Base-by-base conservation (phyloP, 2,329 filamentous ascomycete genomes). In the Clarireedia hainanense region DNA sequence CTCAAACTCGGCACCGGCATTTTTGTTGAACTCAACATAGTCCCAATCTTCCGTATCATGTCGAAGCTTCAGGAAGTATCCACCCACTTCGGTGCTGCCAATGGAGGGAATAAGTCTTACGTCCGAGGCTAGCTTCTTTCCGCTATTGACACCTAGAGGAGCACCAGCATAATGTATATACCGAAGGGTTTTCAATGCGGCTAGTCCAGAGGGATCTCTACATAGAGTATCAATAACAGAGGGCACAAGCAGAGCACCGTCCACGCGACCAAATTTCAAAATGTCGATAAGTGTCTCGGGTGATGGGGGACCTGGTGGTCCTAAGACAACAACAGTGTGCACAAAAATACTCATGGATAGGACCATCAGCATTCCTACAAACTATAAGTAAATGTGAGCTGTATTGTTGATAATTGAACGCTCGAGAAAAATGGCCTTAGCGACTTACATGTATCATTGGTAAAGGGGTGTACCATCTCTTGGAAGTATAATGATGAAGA, bases 391-490 rank as follows among this genome's bases (percentile, higher is more conserved):
- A 52, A 15, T 14, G 5, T 51, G 14, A 51, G 37, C 5, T 27
- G 15, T 14, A 12, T 4, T 10, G 7, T 15, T 6, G 6, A 39
- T 10, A 5, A 26, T 30, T 20, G 23, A 30, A 30, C 6, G 23
- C 34, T 53, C 12, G 10, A 15, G 34, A 17, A 39, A 27, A 0
- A 47, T 39, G 12, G 14, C n/a, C 34, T 47, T 6, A 15, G 6
- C 7, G 14, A 49, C 39, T 5, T 45, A 55, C 52, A 27, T 55
- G 47, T 24, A 55, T 14, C 27, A 55, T 43, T 26, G 52, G 52
- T 12, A 50, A 24, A 55, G 52, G 26, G 14, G 24, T 55, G 15
- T 46, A 55, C 39, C 47, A 50, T 46, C 52, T 55, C 27, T 50
- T 48, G 17, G 3, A 50, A 23, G 39, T 6, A 37, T 37, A 50